Evolutionary conservation across 139 green algal species (phyloP), one percentile per base, ranked within the genome.

Genomic region (Coccomyxa sp.): DNA sequence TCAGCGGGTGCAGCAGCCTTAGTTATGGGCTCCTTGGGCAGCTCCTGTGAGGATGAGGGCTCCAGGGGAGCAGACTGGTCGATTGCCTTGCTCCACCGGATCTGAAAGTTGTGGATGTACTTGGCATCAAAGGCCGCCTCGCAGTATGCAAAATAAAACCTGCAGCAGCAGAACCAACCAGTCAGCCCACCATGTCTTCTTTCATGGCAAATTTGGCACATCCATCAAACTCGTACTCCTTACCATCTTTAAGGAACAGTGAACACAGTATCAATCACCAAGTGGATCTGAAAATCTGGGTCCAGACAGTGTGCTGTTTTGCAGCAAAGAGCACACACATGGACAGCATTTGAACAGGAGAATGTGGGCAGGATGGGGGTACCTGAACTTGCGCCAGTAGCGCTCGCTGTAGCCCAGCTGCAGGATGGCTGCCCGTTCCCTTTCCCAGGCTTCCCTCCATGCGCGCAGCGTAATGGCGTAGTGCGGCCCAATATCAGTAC

Each of bases 61-160:
- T 21, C 21, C 63, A 71, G 63, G 18, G 63, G 38, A 51, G 38
- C 38, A 51, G 38, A n/a, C 32, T 16, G 31, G 13, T 80, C 76
- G 1, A 17, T 80, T 32, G 58, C 75, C 88, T 97, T 97, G 18
- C 87, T 80, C 88, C 91, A 96, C 0, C 89, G 90, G 15, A 98
- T 82, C 51, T 97, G 92, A 81, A 92, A 96, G 89, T 96, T 94
- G 86, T 96, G 93, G 86, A 98, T 97, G 90, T 97, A 97, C 32
- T 82, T 84, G 0, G 89, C 88, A 75, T 97, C 93, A 86, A 98
- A 98, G 18, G 88, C 95, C 0, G 92, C 93, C 88, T 98, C 95
- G 84, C 95, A 98, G 90, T 97, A 98, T 0, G 91, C 95, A 89
- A 98, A 98, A 87, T 98, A 98, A 83, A 98, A 98, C 82, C 82